phyloP scores from a whole-genome alignment of 2,329 filamentous ascomycete species.

The Fusarium sulawesiense region DNA sequence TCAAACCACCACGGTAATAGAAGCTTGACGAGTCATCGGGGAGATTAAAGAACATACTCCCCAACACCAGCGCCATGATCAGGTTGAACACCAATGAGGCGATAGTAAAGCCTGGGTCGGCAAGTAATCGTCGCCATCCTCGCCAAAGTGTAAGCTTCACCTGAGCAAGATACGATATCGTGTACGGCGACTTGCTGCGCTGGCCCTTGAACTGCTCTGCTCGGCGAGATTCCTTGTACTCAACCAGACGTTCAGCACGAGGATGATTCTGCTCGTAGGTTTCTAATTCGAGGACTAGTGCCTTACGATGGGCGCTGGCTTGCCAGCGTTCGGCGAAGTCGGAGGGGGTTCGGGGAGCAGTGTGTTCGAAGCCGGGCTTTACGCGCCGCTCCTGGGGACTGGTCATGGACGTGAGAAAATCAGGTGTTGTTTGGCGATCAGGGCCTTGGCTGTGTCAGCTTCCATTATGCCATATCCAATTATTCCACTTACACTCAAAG shows the following conservation, averaged over 20 bases:
- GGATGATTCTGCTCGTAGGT: conserved; percentile 46
- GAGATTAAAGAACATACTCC: conserved; percentile 63
- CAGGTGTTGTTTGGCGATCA: conserved; percentile 43
- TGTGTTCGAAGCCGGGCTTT: conserved; percentile 47
- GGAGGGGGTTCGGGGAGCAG: conserved; percentile 52
- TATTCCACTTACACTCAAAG: conserved; percentile 37
- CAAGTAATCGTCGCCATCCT: conserved; percentile 53
- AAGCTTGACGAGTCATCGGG: conserved; percentile 58
- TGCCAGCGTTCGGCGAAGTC: conserved; percentile 53
- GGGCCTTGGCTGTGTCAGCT: conserved; percentile 34
- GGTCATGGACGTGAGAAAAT: conserved; percentile 57
- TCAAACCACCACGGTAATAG: conserved; percentile 58
- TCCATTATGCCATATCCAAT: accelerated
- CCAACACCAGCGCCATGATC: conserved; percentile 63
- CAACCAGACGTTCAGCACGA: conserved; percentile 18
- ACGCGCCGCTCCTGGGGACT: conserved; percentile 51
- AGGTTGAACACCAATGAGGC: conserved; percentile 58
- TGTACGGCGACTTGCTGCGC: conserved; percentile 60
- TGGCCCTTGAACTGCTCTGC: conserved; percentile 50
- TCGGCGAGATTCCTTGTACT: conserved; percentile 39
- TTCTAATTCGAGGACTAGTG: conserved; percentile 46
- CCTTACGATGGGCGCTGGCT: conserved; percentile 40
- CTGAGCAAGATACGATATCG: conserved; percentile 60
- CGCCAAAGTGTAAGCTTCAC: conserved; percentile 57
- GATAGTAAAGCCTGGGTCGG: conserved; percentile 55